A percentile compares a stretch with the other conserved stretches of the same genome.
These are phyloP conservation scores for Erythrobasidium hasegawianum DNA, from an alignment of 1,284 basidiomycete species.

Conservation along the genomic window DNA sequence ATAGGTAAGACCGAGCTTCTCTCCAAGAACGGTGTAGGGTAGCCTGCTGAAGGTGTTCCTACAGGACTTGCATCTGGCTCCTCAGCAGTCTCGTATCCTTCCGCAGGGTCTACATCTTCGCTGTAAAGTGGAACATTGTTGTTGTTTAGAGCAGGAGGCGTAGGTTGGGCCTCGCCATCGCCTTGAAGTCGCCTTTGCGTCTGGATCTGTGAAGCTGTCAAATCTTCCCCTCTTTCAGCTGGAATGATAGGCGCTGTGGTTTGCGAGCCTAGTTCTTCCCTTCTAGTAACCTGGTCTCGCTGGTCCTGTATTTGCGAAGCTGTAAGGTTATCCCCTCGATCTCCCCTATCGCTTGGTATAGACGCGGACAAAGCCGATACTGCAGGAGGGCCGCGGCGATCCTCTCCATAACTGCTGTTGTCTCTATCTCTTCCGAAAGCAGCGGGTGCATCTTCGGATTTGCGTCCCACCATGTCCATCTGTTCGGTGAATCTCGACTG, in stretches of 20 bases:
- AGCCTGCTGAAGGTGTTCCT: too few relatives aligned
- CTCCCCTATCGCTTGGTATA: neutral
- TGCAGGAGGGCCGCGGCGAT: neutral
- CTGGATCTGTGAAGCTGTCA: slow-evolving; percentile 24
- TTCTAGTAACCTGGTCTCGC: neutral
- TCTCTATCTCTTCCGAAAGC: too few relatives aligned
- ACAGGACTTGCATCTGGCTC: too few relatives aligned
- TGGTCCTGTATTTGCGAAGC: neutral
- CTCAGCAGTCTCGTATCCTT: too few relatives aligned
- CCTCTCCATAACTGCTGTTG: too few relatives aligned
- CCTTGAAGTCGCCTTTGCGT: slow-evolving; percentile 20
- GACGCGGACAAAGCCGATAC: neutral
- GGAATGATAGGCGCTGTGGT: neutral
- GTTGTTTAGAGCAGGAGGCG: neutral
- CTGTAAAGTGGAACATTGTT: too few relatives aligned
- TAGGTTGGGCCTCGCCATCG: neutral
- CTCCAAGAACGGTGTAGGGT: too few relatives aligned
- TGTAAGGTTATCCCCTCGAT: neutral
- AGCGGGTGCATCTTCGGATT: slow-evolving; percentile 9
- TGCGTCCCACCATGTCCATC: slow-evolving; percentile 18
- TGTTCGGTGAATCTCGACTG: slow-evolving; percentile 14
- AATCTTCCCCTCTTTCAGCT: slow-evolving; percentile 12
- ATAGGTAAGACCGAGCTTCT: too few relatives aligned
- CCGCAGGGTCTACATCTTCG: too few relatives aligned
- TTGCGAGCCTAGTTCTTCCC: neutral